Evolutionary conservation across 169 alveolate species (phyloP), one percentile per base, ranked within the genome.

Genomic region (Cryptosporidium felis): DNA sequence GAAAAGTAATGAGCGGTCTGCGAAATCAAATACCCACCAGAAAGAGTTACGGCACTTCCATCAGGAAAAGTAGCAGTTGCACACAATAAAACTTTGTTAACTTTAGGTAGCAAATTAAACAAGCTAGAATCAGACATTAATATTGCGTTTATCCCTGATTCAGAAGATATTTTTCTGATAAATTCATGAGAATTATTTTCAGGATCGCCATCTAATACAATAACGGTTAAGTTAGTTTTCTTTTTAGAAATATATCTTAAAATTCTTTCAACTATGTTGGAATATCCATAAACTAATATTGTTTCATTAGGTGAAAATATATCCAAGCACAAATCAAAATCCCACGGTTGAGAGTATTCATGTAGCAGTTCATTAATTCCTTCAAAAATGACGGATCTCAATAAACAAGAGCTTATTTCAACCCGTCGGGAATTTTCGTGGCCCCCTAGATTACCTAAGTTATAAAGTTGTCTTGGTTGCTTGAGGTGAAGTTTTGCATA

Each of bases 11-110:
- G 36, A 18, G 85, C 85, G 36, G 74, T 23, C 32, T 49, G 85
- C 8, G 85, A 49, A 21, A 74, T 74, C 41, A 74, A 53, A 38
- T 74, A 74, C 2, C 85, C 85, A 53, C 85, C 85, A 9, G 85
- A 74, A 40, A 74, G 85, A 10, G 85, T 74, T 1, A 74, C 85
- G 32, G 85, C 85, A 14, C 85, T 56, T 6, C 85, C 85, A 74
- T 74, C 85, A 10, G 85, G 85, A 40, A 74, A 74, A 8, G 56
- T 74, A 3, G 85, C 85, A 26, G 12, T 53, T 38, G 85, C 85
- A 53, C 85, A 38, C 41, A 74, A 41, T 9, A 74, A 53, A 49
- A 74, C 85, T 58, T 74, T 74, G 56, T 21, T 74, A 3, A 74
- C 67, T 53, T 49, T 74, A 36, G 85, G 85, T 45, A 74, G 51